Base-by-base conservation (phyloP, 768 basidiomycete genomes). In the Chlorophyllum brunneum region DNA sequence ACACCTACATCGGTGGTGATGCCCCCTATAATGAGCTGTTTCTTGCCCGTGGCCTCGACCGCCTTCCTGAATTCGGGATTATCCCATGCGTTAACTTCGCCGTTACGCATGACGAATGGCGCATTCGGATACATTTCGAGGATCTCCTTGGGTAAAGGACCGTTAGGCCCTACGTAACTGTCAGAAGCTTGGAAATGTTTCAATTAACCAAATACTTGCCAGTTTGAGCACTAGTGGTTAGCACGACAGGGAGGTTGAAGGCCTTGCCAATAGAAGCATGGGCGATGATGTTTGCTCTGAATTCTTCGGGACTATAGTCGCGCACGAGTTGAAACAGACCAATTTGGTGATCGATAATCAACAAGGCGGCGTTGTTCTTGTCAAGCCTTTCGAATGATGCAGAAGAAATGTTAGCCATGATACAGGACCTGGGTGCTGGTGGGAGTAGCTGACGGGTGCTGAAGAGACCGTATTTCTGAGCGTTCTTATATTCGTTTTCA, bases 71-170 rank as follows among this genome's bases (percentile, higher is more conserved):
- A 77, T 48, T 76, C 75, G 4, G 62, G 51, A 58, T 75, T 78
- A 57, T 79, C 76, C 78, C 78, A 79, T 7, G 78, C 77, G 49
- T 79, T 64, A 11, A 79, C 77, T 58, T 79, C 75, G 2, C 75
- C 78, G 22, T 72, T 61, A 13, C 78, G 68, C 62, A 71, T 74
- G 65, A 78, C 73, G 54, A 69, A 59, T 11, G 75, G 67, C 0
- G 74, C 74, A 45, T 73, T 58, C 1, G 74, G 72, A 51, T 78
- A 71, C 72, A 78, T 70, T 1, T 65, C 71, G 13, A 69, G 23
- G 30, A 79, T 70, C 54, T 78, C 77, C 50, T 64, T 63, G 9
- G 73, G 74, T 5, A 78, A 63, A 3, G 75, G 76, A 3, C 78
- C 76, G 57, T 78, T 78, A 2, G 76, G 76, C 18, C 77, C 76